Percentiles rank a stretch among this genome's conserved stretches.
Conservation (phyloP, 345 rosid species). For the Syzygium oleosum region DNA sequence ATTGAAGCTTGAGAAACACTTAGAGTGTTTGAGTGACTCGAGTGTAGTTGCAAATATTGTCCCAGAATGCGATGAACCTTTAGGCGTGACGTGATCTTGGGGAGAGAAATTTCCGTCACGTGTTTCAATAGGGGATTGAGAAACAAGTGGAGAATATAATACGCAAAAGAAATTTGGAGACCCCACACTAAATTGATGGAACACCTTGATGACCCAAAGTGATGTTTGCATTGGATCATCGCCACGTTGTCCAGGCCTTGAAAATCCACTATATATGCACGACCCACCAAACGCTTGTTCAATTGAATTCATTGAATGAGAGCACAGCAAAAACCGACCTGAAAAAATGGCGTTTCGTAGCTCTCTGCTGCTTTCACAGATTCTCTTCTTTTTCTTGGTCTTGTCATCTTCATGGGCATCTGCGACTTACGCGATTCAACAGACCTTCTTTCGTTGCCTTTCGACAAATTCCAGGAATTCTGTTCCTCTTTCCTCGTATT, state of each 20-base stretch:
- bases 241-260: neutral
- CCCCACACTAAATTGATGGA: neutral
- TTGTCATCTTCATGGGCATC: slow-evolving; percentile 2
- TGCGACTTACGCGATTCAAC: slow-evolving; percentile 8
- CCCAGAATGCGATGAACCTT: neutral
- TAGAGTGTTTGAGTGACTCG: no score
- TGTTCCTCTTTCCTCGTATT: slow-evolving; percentile 19
- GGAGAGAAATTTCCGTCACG: no score
- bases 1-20: no score
- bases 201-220: neutral
- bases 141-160: neutral
- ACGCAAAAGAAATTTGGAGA: neutral
- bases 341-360: neutral
- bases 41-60: no score
- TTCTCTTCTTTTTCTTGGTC: neutral
- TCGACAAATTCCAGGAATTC: slow-evolving; percentile 9
- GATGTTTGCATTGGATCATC: neutral
- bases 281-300: neutral
- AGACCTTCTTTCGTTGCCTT: slow-evolving; percentile 37
- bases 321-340: neutral
- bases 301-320: neutral
- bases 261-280: neutral
- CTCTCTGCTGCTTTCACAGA: neutral
- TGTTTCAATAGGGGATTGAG: neutral
- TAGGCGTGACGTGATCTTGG: neutral